A percentile compares a stretch with the other conserved stretches of the same genome.
Evolutionary conservation across 176 grass and related monocot species (phyloP).

Genomic region (Chloris gayana): DNA sequence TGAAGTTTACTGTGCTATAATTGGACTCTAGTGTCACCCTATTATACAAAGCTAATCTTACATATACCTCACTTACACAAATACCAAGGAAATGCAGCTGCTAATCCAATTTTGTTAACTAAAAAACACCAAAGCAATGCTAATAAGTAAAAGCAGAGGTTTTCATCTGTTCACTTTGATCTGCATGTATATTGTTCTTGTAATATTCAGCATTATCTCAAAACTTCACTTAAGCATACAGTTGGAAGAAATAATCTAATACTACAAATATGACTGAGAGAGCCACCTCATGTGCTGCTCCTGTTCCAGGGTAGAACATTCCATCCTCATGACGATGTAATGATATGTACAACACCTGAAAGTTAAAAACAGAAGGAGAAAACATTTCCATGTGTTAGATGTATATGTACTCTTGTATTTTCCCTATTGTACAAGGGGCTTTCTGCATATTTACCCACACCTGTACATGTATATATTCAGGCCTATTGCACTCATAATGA

Average conservation of each 20-base stretch:
- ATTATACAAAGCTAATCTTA: background rate
- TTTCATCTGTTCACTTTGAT: background rate
- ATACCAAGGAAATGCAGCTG: background rate
- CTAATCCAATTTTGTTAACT: conserved; percentile 15
- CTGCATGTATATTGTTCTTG: background rate
- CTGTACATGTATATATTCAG: too few species aligned
- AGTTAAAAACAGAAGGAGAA: background rate
- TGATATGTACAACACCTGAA: conserved; percentile 91
- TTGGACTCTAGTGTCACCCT: background rate
- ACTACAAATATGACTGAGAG: conserved; percentile 16
- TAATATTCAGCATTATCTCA: conserved; percentile 21
- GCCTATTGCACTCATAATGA: too few species aligned
- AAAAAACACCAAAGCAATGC: conserved; percentile 5
- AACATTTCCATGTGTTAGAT: background rate
- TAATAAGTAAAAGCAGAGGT: conserved; percentile 2
- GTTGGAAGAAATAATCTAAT: background rate
- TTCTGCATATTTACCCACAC: too few species aligned
- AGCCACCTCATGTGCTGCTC: conserved; percentile 83
- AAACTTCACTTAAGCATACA: background rate
- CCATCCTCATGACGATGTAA: conserved; percentile 97
- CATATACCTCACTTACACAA: background rate
- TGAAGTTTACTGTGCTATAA: background rate
- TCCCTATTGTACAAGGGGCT: too few species aligned
- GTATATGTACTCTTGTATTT: too few species aligned
- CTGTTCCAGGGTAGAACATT: conserved; percentile 95